Percentiles rank a stretch among this genome's conserved stretches.
These are phyloP conservation scores for Melaleuca alternifolia DNA, from an alignment of 345 rosid genomes.

Conservation along the genomic window DNA sequence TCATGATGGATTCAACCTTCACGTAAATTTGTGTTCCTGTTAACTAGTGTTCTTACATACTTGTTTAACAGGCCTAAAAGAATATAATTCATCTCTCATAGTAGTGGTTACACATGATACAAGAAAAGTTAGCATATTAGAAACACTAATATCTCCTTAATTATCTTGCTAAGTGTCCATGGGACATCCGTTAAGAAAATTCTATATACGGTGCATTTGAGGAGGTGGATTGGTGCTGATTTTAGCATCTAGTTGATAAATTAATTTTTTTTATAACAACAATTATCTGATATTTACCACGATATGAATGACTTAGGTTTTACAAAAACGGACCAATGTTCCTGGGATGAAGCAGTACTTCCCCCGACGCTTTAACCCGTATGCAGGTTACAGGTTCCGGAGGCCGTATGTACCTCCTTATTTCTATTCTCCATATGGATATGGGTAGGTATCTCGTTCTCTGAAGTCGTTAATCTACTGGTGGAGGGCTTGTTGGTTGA, in stretches of 20 bases:
- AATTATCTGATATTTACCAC: not conserved
- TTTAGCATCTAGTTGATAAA: not conserved
- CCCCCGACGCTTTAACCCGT: constrained; percentile 65
- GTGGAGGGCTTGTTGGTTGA: not conserved
- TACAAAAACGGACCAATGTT: constrained; percentile 83
- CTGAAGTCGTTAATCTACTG: not conserved
- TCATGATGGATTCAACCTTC: not conserved
- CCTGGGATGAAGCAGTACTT: constrained; percentile 93
- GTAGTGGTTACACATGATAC: not conserved
- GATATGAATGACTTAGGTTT: constrained; percentile 25
- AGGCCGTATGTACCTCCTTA: constrained; percentile 71
- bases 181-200: not conserved
- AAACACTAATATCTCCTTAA: not conserved
- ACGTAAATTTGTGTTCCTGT: not conserved
- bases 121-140: not conserved
- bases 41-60: not conserved
- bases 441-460: constrained; percentile 42
- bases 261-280: not conserved
- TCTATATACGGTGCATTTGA: not conserved
- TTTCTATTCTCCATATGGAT: constrained; percentile 82
- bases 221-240: not conserved
- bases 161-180: not conserved
- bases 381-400: constrained; percentile 55
- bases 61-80: not conserved
- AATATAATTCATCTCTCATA: not conserved